phyloP scores from a whole-genome alignment of 176 grass and related monocot genomes.

The Luzula sylvatica region DNA sequence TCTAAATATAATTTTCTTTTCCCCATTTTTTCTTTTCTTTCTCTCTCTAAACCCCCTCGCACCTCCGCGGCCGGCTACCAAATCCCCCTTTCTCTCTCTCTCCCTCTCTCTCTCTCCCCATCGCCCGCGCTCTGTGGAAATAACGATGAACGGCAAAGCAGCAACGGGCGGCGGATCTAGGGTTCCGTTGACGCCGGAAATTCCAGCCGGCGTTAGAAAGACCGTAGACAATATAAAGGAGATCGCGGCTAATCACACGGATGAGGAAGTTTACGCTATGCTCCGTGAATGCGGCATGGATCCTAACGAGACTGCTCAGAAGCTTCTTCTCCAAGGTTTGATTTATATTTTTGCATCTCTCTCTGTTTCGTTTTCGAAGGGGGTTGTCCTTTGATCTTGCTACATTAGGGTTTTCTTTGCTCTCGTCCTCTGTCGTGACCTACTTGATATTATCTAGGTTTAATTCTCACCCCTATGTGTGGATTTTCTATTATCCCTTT shows the following conservation, averaged over 20 bases:
- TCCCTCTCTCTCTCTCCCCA: slow-evolving; percentile 1
- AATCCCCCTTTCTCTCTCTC: slow-evolving; percentile 7
- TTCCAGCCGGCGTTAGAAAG: slow-evolving; percentile 43
- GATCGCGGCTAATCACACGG: slow-evolving; percentile 70
- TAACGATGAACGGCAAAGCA: slow-evolving; percentile 10
- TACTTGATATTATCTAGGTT: too few species aligned
- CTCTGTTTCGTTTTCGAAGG: not conserved
- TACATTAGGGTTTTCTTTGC: not conserved
- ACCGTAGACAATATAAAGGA: slow-evolving; percentile 83
- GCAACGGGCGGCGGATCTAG: slow-evolving; percentile 24
- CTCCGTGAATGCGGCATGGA: slow-evolving; percentile 92
- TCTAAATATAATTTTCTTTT: not conserved
- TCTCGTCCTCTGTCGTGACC: not conserved
- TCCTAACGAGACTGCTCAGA: slow-evolving; percentile 85
- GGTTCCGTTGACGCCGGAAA: slow-evolving; percentile 36
- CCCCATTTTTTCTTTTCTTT: not conserved
- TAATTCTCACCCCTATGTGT: too few species aligned
- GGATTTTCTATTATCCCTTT: too few species aligned
- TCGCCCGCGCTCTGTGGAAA: slow-evolving; percentile 7
- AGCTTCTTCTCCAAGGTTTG: slow-evolving; percentile 78
- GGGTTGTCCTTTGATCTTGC: too few species aligned
- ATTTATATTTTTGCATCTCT: not conserved
- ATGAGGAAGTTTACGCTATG: slow-evolving; percentile 91
- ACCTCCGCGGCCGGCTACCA: too few species aligned
- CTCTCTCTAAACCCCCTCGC: slow-evolving; percentile 3